These are phyloP conservation scores for Leccinum subtestaceum DNA, from an alignment of 768 basidiomycete genomes.

Conservation along the genomic window DNA sequence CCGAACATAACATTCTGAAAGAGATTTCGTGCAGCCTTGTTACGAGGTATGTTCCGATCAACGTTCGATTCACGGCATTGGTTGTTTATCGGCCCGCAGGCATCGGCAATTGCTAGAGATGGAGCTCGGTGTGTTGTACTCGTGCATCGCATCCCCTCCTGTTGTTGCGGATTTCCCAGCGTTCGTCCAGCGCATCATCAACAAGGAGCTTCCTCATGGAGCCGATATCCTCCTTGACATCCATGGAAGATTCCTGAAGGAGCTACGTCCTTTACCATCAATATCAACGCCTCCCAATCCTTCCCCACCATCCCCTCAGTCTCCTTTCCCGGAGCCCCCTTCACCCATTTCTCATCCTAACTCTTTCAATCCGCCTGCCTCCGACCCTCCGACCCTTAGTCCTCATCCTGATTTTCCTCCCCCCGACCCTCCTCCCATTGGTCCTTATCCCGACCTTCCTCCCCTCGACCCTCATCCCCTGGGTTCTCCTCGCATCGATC, in stretches of 20 bases:
- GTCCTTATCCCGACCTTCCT: no score
- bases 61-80: not conserved
- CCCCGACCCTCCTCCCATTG: no score
- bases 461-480: no score
- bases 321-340: not conserved
- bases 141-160: not conserved
- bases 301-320: not conserved
- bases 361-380: no score
- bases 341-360: no score
- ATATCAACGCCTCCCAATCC: not conserved
- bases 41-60: not conserved
- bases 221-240: not conserved
- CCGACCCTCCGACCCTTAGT: no score
- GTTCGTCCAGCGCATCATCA: not conserved
- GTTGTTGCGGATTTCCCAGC: not conserved
- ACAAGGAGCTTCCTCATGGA: not conserved
- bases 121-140: not conserved
- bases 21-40: not conserved
- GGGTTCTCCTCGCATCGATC: no score
- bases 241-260: not conserved
- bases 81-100: not conserved
- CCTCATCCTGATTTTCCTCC: no score
- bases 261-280: not conserved
- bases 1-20: not conserved
- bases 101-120: not conserved